Base-by-base conservation (phyloP, 2,329 filamentous ascomycete species). In the Nigrospora oryzae region DNA sequence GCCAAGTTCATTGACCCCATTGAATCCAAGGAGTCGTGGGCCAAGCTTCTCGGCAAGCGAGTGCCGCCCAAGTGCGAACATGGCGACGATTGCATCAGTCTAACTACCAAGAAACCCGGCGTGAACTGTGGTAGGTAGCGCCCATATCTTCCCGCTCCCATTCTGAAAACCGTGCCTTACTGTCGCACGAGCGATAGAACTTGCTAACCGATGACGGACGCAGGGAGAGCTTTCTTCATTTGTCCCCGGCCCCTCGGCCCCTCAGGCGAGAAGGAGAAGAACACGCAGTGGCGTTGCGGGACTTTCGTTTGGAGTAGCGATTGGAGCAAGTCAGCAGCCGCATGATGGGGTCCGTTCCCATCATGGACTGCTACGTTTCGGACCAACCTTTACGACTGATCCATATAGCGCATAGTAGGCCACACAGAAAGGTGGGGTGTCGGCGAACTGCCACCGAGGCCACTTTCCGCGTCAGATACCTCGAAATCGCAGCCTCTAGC, bases 41-140 rank as follows among this genome's bases (percentile, higher is more conserved):
- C 81, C 5, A 89, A 84, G 59, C 72, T 97, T 13, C 83, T 97
- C 49, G 79, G 83, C 14, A 89, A 84, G 61, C 82, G 85, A 46
- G 68, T 79, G 2, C 73, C 79, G 1, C 93, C 93, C 1, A 77
- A 76, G 46, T 98, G 93, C 60, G 89, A 96, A 40, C 93, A 98
- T 58, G 73, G 81, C 43, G 90, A 97, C 55, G 85, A 87, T 3
- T 97, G 93, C 63, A 86, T 89, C 51, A 87, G 75, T 51, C 69
- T 91, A 42, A 76, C 83, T 15, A 95, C 90, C 1, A 96, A 91
- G 68, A 97, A 97, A 60, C 74, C 88, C 1, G 93, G 93, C 2
- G 69, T 87, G 50, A 98, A 97, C 57, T 83, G 60, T 66, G 91
- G 73, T 77, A 66, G 57, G 72, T 67, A 33, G 33, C 30, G 15